Evolutionary conservation across 116 monocot species (phyloP), one percentile per base, ranked within the genome.

Genomic region (Zostera marina): DNA sequence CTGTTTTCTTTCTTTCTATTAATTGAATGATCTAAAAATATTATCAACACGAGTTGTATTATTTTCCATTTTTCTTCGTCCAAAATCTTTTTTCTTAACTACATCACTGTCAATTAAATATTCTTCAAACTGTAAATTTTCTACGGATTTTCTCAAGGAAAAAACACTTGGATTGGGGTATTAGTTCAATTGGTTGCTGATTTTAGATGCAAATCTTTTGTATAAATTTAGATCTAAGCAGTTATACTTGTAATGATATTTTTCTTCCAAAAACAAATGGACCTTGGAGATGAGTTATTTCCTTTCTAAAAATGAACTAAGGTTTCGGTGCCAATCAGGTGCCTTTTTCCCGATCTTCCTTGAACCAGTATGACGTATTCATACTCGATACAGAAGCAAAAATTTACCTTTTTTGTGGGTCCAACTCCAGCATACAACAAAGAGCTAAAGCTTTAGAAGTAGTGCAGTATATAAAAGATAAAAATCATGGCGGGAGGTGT

Each of bases 391-490:
- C 75, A 2, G 47, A 72, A 19, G 60, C 68, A 48, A 82, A 78
- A 69, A 69, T 83, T 22, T 83, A 72, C 59, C 78, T 72, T 1
- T 83, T 83, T 58, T 72, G 72, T 57, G 83, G 83, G 14, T 70
- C 58, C 44, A 78, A 83, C 38, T 75, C 83, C 23, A 63, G 60
- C 60, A 79, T 67, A 24, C 74, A 78, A 73, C 69, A 73, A 67
- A 74, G 83, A 60, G 75, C 83, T 47, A 83, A 70, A 72, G 79
- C 79, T 42, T 63, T 79, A 60, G 83, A 78, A 57, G 83, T 83
- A 41, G 75, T 83, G 41, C 68, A 79, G 48, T 64, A 83, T 63
- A 67, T 83, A 41, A 83, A 72, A 60, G 83, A 83, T 17, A 63
- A 62, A 15, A 59, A 59, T n/a, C 75, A 83, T 49, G 67, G 60